A percentile compares a stretch with the other conserved stretches of the same genome.
Evolutionary conservation across 2,329 filamentous ascomycete genomes (phyloP).

Genomic region (Alternaria consortialis): DNA sequence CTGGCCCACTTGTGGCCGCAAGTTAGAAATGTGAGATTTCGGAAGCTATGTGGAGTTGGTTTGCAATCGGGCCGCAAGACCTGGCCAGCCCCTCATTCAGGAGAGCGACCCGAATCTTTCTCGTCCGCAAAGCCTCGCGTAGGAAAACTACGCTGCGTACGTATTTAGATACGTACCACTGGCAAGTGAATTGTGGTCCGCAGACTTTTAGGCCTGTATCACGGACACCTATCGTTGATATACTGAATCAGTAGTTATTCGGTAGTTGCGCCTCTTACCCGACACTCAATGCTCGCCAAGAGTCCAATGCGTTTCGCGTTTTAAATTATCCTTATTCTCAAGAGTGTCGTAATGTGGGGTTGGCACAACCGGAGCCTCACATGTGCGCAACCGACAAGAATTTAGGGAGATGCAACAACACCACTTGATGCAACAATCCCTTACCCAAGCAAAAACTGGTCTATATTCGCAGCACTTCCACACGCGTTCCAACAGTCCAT

Average conservation of each 20-base stretch:
- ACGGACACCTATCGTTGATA: not conserved
- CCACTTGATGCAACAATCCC: not conserved
- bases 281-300: not conserved
- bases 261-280: not conserved
- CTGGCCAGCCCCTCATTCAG: slow-evolving; percentile 1
- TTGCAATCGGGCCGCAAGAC: not conserved
- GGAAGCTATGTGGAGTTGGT: slow-evolving; percentile 6
- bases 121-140: not conserved
- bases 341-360: not conserved
- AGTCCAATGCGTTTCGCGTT: not conserved
- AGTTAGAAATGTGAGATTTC: not conserved
- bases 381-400: not conserved
- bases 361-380: not conserved
- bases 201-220: not conserved
- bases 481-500: not conserved
- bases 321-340: not conserved
- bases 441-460: not conserved
- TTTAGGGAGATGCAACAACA: not conserved
- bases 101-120: not conserved
- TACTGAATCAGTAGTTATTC: not conserved
- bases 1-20: slow-evolving; percentile 3
- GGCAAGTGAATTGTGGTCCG: not conserved
- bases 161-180: not conserved
- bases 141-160: not conserved
- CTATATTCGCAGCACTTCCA: not conserved